Percentiles rank a stretch among this genome's conserved stretches.
Conservation (phyloP, 345 rosid species). For the Euphorbia peplus region DNA sequence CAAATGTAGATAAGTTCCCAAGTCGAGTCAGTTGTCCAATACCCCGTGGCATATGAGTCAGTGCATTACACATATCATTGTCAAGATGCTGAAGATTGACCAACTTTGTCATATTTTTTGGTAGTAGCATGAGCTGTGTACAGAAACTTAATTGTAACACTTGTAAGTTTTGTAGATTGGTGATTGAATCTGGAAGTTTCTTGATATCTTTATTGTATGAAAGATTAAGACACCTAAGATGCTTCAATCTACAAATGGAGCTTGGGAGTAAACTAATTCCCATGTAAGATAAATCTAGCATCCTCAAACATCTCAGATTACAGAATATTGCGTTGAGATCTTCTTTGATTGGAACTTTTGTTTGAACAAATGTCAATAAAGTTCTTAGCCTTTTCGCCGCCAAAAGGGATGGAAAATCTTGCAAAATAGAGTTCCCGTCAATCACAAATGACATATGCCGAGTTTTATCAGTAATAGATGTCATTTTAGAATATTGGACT, state of each 20-base stretch:
- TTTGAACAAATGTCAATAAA: neutral
- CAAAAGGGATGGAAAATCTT: no score
- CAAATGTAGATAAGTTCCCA: neutral
- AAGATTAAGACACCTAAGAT: no score
- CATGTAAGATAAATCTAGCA: no score
- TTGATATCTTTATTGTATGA: no score
- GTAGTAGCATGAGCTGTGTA: neutral
- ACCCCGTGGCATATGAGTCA: slow-evolving; percentile 9
- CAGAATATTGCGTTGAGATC: neutral
- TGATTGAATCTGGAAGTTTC: no score
- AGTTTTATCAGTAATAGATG: no score
- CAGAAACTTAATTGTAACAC: slow-evolving; percentile 10
- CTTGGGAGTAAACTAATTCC: neutral
- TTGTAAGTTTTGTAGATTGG: slow-evolving; percentile 19
- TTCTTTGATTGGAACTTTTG: no score
- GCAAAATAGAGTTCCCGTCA: no score
- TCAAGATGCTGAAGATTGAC: slow-evolving; percentile 8
- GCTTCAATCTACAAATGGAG: no score
- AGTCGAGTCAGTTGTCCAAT: slow-evolving; percentile 8
- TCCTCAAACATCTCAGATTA: neutral
- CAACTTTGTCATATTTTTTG: neutral
- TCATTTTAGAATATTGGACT: no score
- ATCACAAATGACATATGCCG: no score
- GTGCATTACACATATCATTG: neutral
- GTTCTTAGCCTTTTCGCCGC: no score